phyloP scores from a whole-genome alignment of 228 moss, liverwort and hornwort species.

The Sphagnum magellanicum region DNA sequence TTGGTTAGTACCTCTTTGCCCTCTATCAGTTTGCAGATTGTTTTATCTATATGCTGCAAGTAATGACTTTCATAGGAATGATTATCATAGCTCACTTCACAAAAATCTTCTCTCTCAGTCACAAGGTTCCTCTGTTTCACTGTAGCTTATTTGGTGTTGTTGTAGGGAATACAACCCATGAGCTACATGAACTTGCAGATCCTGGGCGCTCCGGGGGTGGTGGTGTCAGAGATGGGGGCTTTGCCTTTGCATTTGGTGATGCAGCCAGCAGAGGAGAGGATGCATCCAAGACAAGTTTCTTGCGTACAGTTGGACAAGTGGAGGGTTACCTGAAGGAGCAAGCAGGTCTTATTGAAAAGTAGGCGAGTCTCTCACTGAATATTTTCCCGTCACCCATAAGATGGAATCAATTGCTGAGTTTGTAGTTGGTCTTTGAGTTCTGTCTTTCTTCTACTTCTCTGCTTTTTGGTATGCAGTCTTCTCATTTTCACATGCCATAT shows the following conservation, averaged over 20 bases:
- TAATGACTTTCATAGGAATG: too few species aligned
- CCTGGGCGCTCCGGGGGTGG: slow-evolving; percentile 10
- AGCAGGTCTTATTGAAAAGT: slow-evolving; percentile 68
- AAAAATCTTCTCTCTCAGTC: too few species aligned
- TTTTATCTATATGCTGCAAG: too few species aligned
- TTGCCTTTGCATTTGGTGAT: slow-evolving; percentile 32
- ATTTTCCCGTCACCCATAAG: not conserved
- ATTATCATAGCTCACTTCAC: too few species aligned
- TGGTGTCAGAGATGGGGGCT: slow-evolving; percentile 16
- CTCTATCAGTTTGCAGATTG: too few species aligned
- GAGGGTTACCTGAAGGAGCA: slow-evolving; percentile 85
- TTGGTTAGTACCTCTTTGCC: slow-evolving; percentile 4
- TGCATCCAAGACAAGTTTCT: slow-evolving; percentile 47
- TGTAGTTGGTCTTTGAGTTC: slow-evolving; percentile 14
- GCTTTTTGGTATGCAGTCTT: slow-evolving; percentile 4
- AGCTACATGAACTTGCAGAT: slow-evolving; percentile 5
- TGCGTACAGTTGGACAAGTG: slow-evolving; percentile 72
- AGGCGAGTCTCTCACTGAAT: slow-evolving; percentile 8
- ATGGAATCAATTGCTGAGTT: slow-evolving; percentile 13
- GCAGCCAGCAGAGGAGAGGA: slow-evolving; percentile 21
- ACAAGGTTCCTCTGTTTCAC: not conserved
- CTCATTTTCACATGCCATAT: not conserved
- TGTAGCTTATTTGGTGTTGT: not conserved
- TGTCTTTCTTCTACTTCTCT: slow-evolving; percentile 7
- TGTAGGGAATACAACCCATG: slow-evolving; percentile 14